Evolutionary conservation across 2,329 filamentous ascomycete genomes (phyloP).

Genomic region (Alternaria sp.): DNA sequence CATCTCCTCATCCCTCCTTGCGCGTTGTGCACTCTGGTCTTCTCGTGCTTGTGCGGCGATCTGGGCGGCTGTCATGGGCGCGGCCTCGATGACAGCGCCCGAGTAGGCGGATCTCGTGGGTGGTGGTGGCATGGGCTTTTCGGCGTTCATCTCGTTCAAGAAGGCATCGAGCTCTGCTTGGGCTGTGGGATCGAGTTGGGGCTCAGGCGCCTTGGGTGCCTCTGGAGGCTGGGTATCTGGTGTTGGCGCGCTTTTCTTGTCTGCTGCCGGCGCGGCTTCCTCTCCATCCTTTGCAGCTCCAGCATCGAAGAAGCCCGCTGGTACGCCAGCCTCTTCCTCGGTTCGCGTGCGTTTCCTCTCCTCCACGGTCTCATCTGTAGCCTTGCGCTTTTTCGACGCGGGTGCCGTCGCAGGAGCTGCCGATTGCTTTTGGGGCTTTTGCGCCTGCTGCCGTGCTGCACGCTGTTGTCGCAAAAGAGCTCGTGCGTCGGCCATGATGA

Average conservation of each 20-base stretch:
- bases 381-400: slow-evolving; percentile 46
- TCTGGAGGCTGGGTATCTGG: slow-evolving; percentile 13
- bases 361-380: slow-evolving; percentile 35
- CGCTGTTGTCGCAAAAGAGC: slow-evolving; percentile 49
- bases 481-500: slow-evolving; percentile 48
- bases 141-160: slow-evolving; percentile 67
- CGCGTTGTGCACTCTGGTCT: slow-evolving; percentile 53
- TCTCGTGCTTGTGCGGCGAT: slow-evolving; percentile 55
- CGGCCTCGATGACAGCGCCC: slow-evolving; percentile 53
- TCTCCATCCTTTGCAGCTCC: slow-evolving; percentile 22
- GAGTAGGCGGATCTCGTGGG: slow-evolving; percentile 60
- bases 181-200: slow-evolving; percentile 25
- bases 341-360: slow-evolving; percentile 44
- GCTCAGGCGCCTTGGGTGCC: slow-evolving; percentile 7
- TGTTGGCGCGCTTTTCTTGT: slow-evolving; percentile 1
- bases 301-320: slow-evolving; percentile 46
- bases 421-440: slow-evolving; percentile 38
- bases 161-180: slow-evolving; percentile 63
- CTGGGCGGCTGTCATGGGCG: slow-evolving; percentile 56
- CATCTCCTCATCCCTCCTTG: slow-evolving; percentile 52
- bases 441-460: slow-evolving; percentile 45
- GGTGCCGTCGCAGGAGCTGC: slow-evolving; percentile 38
- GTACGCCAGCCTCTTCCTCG: slow-evolving; percentile 40
- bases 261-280: neutral
- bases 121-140: slow-evolving; percentile 81